These are phyloP conservation scores for Vitis hybrid DNA, from an alignment of 177 flowering plant species.

Conservation along the genomic window DNA sequence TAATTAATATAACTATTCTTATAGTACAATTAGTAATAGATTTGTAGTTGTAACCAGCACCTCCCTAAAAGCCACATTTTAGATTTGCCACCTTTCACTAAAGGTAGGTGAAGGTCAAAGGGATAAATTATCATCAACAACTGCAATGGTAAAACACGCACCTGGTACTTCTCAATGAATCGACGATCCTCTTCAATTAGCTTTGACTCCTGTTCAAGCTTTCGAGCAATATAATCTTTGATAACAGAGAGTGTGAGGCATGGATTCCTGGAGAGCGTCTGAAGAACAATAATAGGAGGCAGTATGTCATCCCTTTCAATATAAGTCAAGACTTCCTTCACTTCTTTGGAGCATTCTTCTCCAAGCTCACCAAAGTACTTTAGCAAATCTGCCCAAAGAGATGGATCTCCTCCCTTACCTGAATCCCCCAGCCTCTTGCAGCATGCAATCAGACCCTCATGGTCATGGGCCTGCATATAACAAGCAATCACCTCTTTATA, in stretches of 20 bases:
- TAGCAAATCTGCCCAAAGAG: constrained; percentile 90
- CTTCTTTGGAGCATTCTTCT: constrained; percentile 98
- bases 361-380: constrained; percentile 99
- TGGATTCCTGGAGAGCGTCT: constrained; percentile 79
- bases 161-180: constrained; percentile 93
- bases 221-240: constrained; percentile 92
- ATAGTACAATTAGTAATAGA: too few species aligned
- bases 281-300: constrained; percentile 93
- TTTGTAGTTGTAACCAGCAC: background rate
- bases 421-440: constrained; percentile 95
- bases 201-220: constrained; percentile 92
- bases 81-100: background rate
- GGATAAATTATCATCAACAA: background rate
- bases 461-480: constrained; percentile 96
- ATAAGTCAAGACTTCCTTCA: constrained; percentile 84
- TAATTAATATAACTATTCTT: too few species aligned
- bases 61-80: background rate
- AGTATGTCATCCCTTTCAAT: constrained; percentile 95
- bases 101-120: background rate
- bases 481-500: constrained; percentile 96
- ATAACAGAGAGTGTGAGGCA: constrained; percentile 92
- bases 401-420: constrained; percentile 85
- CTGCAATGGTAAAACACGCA: constrained; percentile 22
- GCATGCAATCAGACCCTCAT: constrained; percentile 94
- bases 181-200: constrained; percentile 88